Evolutionary conservation across 257 asterid genomes (phyloP).

Genomic region (Gentiana macrophylla): DNA sequence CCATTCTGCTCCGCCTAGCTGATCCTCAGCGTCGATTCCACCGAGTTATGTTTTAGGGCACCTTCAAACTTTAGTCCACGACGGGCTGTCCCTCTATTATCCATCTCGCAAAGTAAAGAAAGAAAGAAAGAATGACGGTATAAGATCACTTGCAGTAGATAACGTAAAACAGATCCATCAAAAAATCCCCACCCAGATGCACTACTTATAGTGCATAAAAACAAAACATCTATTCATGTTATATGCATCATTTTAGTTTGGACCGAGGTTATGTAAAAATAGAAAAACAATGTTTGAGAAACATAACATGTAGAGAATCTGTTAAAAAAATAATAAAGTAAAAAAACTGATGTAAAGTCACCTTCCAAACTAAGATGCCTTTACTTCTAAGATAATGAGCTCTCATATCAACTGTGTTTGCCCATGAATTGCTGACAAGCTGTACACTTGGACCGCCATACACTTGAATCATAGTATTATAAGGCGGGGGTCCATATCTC

Average conservation of each 20-base stretch:
- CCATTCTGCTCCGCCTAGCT: conserved; percentile 74
- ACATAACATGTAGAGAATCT: no score
- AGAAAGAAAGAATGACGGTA: conserved; percentile 7
- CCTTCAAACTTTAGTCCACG: conserved; percentile 85
- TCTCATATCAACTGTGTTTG: conserved; percentile 87
- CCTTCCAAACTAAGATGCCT: conserved; percentile 98
- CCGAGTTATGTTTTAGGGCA: conserved; percentile 69
- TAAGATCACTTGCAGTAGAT: no score
- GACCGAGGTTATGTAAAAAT: no score
- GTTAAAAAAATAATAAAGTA: not conserved
- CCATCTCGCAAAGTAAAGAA: conserved; percentile 44
- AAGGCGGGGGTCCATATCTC: conserved; percentile 88
- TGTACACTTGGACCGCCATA: conserved; percentile 95
- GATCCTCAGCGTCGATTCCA: conserved; percentile 69
- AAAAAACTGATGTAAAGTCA: conserved; percentile 16
- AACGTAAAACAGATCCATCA: no score
- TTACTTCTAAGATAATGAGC: conserved; percentile 74
- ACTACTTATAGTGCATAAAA: no score
- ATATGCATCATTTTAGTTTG: no score
- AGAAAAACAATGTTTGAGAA: no score
- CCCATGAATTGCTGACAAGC: conserved; percentile 75
- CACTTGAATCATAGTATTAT: conserved; percentile 83
- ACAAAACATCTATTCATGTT: no score
- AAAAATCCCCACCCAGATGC: no score
- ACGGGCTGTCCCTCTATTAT: conserved; percentile 87